Base-by-base conservation (phyloP, 768 basidiomycete species). In the Leucocoprinus birnbaumii region DNA sequence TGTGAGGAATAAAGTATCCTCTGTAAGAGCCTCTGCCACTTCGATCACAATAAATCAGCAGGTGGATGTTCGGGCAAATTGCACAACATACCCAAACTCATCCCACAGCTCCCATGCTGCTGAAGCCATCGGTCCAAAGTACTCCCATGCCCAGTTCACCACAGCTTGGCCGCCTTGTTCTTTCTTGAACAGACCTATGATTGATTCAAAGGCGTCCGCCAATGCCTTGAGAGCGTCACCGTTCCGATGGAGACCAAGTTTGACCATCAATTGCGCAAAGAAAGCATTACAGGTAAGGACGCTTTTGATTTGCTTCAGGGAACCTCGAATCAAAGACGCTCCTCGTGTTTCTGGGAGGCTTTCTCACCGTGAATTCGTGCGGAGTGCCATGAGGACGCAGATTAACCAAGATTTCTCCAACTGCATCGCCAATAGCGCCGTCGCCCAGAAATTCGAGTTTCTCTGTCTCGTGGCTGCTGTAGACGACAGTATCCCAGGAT, bases 371-470 rank as follows among this genome's bases (percentile, higher is more conserved):
- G 56, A 73, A 73, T 55, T 70, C 60, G 40, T 62, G 62, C 47
- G 72, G 73, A 11, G 62, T 53, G 50, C 62, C 70, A 14, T 68
- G 22, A n/a, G 70, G 69, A 53, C 65, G 64, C 45, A 65, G 57
- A 16, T 62, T 62, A 54, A 71, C 74, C 1, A 80, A 68, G 52
- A 68, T 68, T 41, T 71, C 66, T 10, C 73, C 72, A 16, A 79
- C 64, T 26, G 68, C 64, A 54, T 73, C 70, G 57, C 75, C 70
- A 68, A 80, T 77, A 51, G 76, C 63, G 25, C 75, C 72, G 52
- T 79, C 78, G 3, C 78, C 79, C 11, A 79, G 58, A 60, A 77
- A 79, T 60, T 80, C 79, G 44, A 78, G 54, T 24, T 76, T 68
- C 34, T 79, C 73, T 61, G 71, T 70, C 60, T 70, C 68, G 24